These are phyloP conservation scores for Clonostachys rosea DNA, from an alignment of 2,329 filamentous ascomycete species.

Conservation along the genomic window DNA sequence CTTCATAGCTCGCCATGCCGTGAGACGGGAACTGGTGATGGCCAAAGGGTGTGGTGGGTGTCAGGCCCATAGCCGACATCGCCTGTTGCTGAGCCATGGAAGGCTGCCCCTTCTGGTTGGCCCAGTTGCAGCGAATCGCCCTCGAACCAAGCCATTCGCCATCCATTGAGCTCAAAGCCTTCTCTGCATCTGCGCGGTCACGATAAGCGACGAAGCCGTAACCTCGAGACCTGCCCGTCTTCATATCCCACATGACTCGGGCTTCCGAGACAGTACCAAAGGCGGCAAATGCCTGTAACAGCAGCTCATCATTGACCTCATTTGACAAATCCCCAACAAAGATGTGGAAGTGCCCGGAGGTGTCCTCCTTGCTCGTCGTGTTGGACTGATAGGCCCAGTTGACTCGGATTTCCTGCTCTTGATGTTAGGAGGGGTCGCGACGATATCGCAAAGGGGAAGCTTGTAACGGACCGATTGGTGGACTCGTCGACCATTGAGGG, in stretches of 20 bases:
- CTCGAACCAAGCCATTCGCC: constrained; percentile 98
- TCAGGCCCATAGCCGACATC: constrained; percentile 97
- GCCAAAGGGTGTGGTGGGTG: constrained; percentile 90
- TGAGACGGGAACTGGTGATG: constrained; percentile 98
- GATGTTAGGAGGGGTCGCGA: constrained; percentile 10
- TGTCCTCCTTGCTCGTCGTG: constrained; percentile 91
- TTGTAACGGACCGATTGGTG: constrained; percentile 76
- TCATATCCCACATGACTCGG: constrained; percentile 99
- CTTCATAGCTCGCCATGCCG: constrained; percentile 94
- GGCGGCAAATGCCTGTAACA: constrained; percentile 89
- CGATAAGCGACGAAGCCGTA: constrained; percentile 98
- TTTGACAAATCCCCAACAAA: constrained; percentile 98
- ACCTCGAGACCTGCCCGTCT: constrained; percentile 93
- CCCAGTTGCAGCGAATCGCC: constrained; percentile 99
- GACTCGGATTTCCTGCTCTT: constrained; percentile 83
- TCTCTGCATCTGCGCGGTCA: constrained; percentile 89
- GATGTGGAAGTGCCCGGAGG: constrained; percentile 97
- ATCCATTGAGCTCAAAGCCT: constrained; percentile 95
- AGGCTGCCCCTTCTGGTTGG: constrained; percentile 99
- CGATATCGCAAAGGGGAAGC: background rate
- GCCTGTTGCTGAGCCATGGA: constrained; percentile 97
- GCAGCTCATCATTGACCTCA: constrained; percentile 95
- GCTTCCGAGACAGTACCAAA: constrained; percentile 96
- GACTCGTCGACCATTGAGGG: constrained; percentile 89
- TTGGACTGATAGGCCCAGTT: constrained; percentile 99